Evolutionary conservation across 2,329 filamentous ascomycete genomes (phyloP), one percentile per base, ranked within the genome.

Genomic region (Ophiostoma quercus): DNA sequence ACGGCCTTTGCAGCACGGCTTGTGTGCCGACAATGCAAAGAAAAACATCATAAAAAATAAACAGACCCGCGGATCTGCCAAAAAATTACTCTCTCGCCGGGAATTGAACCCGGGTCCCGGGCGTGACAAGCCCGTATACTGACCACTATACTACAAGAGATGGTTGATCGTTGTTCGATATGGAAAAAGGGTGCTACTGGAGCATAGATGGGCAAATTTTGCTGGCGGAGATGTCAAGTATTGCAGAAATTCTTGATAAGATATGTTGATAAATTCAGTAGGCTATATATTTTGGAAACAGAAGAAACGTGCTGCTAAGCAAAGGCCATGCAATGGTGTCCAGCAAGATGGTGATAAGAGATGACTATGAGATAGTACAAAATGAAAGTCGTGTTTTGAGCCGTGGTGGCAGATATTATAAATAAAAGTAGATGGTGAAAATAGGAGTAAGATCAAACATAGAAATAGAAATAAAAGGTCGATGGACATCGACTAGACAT

Each of bases 111-210:
- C 54, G 54, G 54, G 54, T 60, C 54, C 54, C 54, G 54, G 54
- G 54, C 54, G 54, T 60, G 54, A 60, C 54, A 60, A 60, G 54
- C 54, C 54, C 54, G 54, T 60, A 60, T 60, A 60, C 54, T 60
- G 54, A 60, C 54, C 54, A 60, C 54, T 60, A 60, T 60, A 60
- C 54, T 60, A 60, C 54, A 60, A 60, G 54, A 60, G 54, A 60
- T 32, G 25, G 9, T 32, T 60, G 25, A 32, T 34, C 12, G 25
- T 60, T 12, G 16, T 57, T 19, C 11, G 12, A 60, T 60, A 25
- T 60, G 54, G 14, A 32, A 2, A 3, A 3, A 4, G 0, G 11
- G 9, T 16, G 25, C 22, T 16, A 32, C 54, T 60, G 14, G 11
- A 11, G 25, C 22, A 7, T 39, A 65, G 62, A 65, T 37, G 34